Conservation (phyloP, 2,329 filamentous ascomycete genomes). For the Alternaria sp. region DNA sequence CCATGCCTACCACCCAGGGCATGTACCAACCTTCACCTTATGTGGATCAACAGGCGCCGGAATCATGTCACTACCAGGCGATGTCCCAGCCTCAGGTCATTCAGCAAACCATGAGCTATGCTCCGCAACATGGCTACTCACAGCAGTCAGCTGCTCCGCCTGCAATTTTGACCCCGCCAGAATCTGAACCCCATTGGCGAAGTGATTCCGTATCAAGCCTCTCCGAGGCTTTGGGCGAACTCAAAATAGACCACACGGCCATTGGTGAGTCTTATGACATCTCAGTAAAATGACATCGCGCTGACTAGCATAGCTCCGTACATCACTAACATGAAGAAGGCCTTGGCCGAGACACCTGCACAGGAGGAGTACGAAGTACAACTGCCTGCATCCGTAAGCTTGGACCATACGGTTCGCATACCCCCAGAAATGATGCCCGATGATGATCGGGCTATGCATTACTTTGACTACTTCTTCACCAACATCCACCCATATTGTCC, state of each 20-base stretch:
- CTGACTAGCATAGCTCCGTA: conserved; percentile 73
- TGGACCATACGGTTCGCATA: conserved; percentile 83
- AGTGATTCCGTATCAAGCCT: conserved; percentile 68
- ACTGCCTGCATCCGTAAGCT: conserved; percentile 73
- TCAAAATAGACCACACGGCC: conserved; percentile 87
- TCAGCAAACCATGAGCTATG: conserved; percentile 47
- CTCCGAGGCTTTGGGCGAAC: conserved; percentile 81
- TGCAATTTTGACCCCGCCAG: conserved; percentile 47
- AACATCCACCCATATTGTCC: conserved; percentile 94
- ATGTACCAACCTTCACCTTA: conserved; percentile 52
- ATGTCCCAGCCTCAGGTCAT: conserved; percentile 47
- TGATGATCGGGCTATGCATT: conserved; percentile 80
- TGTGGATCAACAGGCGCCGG: conserved; percentile 43
- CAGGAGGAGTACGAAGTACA: conserved; percentile 76
- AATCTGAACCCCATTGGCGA: conserved; percentile 61
- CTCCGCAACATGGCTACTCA: conserved; percentile 45
- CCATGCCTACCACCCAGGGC: conserved; percentile 41
- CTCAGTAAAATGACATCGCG: neutral
- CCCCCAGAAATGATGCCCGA: conserved; percentile 93
- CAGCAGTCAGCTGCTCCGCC: conserved; percentile 36
- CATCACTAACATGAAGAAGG: conserved; percentile 71
- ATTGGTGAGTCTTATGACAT: conserved; percentile 68
- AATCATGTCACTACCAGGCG: conserved; percentile 48
- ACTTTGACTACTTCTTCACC: conserved; percentile 89
- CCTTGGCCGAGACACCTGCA: conserved; percentile 67